Percentiles rank a stretch among this genome's conserved stretches.
Evolutionary conservation across 108 stramenopile genomes (phyloP).

Genomic region (Aureococcus anophagefferens): DNA sequence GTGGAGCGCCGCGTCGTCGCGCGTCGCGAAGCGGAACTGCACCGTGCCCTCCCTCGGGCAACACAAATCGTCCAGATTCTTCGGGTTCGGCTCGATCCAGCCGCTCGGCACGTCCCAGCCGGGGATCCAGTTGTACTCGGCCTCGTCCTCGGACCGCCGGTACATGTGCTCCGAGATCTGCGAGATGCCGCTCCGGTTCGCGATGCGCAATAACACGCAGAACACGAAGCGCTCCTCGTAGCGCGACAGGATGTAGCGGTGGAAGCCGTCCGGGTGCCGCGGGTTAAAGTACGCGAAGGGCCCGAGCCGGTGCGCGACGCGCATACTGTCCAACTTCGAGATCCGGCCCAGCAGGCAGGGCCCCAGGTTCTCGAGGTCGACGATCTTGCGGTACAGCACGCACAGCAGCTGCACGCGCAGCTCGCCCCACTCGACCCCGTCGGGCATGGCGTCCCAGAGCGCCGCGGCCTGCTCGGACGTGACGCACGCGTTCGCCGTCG

Average conservation of each 20-base stretch:
- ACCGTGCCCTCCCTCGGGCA: no score
- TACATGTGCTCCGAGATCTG: background rate
- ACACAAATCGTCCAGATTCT: no score
- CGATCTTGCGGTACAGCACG: background rate
- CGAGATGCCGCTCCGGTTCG: slow-evolving; percentile 36
- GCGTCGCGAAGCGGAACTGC: no score
- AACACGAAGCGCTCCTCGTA: slow-evolving; percentile 27
- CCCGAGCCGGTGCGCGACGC: no score
- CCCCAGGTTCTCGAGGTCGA: background rate
- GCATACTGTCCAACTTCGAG: slow-evolving; percentile 27
- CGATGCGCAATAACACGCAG: slow-evolving; percentile 19
- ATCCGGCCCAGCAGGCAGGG: slow-evolving; percentile 13
- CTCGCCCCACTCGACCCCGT: background rate
- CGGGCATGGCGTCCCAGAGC: background rate
- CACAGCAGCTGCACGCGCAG: background rate
- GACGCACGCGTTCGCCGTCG: background rate
- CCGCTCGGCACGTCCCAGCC: no score
- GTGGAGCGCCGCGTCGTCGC: no score
- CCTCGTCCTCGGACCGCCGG: slow-evolving; percentile 2
- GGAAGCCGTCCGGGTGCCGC: slow-evolving; percentile 23
- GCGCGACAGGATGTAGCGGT: slow-evolving; percentile 21
- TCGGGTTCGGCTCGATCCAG: no score
- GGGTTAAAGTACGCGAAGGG: slow-evolving; percentile 26
- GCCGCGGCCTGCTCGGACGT: background rate
- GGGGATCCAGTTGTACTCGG: slow-evolving; percentile 6